phyloP scores from a whole-genome alignment of 2,329 filamentous ascomycete genomes.

The Elsinoe arachidis region DNA sequence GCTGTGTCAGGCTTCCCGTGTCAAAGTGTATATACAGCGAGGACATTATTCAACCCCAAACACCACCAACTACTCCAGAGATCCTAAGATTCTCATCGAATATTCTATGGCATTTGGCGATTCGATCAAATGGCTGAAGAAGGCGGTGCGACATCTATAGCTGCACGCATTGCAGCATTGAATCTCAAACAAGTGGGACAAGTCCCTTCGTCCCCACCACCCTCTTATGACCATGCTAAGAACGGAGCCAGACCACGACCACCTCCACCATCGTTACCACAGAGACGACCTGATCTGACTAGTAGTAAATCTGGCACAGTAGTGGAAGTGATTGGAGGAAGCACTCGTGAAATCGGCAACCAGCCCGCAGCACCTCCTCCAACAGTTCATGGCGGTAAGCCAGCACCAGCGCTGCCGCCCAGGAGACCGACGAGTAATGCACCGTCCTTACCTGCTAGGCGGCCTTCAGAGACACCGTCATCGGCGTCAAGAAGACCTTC shows the following conservation, averaged over 20 bases:
- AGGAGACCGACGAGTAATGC: constrained; percentile 23
- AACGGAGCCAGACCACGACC: constrained; percentile 2
- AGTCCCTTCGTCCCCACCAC: constrained; percentile 28
- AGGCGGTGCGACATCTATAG: constrained; percentile 28
- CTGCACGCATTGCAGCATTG: constrained; percentile 40
- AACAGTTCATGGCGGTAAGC: constrained; percentile 33
- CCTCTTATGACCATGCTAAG: constrained; percentile 27
- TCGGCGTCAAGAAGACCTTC: constrained; percentile 14
- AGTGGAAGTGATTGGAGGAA: not conserved
- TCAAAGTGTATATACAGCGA: not conserved
- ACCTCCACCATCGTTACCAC: constrained; percentile 13
- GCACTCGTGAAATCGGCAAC: constrained; percentile 28
- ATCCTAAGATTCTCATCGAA: not conserved
- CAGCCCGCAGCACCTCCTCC: constrained; percentile 34
- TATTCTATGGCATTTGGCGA: not conserved
- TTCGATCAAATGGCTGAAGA: constrained; percentile 15
- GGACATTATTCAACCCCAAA: not conserved
- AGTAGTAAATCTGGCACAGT: not conserved
- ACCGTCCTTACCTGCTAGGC: constrained; percentile 37
- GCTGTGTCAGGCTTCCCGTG: not conserved
- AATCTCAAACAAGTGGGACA: constrained; percentile 39
- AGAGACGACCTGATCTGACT: constrained; percentile 12
- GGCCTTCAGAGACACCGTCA: constrained; percentile 32
- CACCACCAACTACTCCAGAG: not conserved
- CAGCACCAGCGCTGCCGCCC: constrained; percentile 41